Conservation (phyloP, 2,329 filamentous ascomycete genomes). For the Phoma sp. region DNA sequence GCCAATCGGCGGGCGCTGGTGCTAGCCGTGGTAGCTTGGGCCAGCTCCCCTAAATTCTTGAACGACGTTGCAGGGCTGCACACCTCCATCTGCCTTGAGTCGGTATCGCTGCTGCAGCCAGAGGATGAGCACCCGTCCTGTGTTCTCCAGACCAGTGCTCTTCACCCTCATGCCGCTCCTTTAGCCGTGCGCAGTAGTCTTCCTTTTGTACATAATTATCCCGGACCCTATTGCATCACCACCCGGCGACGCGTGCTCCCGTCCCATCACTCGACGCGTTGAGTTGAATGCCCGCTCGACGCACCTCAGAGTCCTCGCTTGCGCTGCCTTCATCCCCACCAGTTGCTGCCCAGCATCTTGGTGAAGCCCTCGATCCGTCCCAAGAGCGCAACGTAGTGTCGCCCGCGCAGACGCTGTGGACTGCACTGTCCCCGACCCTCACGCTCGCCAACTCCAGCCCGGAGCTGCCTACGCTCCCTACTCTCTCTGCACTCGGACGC, state of each 20-base stretch:
- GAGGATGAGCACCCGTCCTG: conserved; percentile 45
- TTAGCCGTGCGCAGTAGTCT: conserved; percentile 40
- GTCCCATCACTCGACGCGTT: conserved; percentile 31
- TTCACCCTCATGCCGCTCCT: conserved; percentile 49
- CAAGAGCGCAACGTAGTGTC: conserved; percentile 40
- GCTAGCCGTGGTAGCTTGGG: conserved; percentile 11
- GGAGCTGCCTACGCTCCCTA: conserved; percentile 49
- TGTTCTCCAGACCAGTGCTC: conserved; percentile 36
- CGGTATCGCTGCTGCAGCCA: conserved; percentile 30
- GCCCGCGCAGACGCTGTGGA: conserved; percentile 49
- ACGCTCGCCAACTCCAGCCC: conserved; percentile 53
- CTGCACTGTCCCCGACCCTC: conserved; percentile 49
- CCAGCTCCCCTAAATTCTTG: conserved; percentile 34
- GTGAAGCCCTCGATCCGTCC: conserved; percentile 33
- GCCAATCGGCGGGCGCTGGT: conserved; percentile 27
- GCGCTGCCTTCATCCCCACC: conserved; percentile 47
- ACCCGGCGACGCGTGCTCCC: conserved; percentile 23
- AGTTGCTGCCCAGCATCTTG: conserved; percentile 37
- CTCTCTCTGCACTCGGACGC: conserved; percentile 42
- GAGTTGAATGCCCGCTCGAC: conserved; percentile 54
- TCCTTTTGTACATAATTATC: conserved; percentile 44
- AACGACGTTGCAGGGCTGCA: conserved; percentile 22
- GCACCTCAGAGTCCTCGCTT: conserved; percentile 35
- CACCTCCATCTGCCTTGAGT: conserved; percentile 24
- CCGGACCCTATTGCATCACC: conserved; percentile 29